A percentile compares a stretch with the other conserved stretches of the same genome.
phyloP scores from a whole-genome alignment of 1,139 yeast species.

The Yamadazyma atlantica region DNA sequence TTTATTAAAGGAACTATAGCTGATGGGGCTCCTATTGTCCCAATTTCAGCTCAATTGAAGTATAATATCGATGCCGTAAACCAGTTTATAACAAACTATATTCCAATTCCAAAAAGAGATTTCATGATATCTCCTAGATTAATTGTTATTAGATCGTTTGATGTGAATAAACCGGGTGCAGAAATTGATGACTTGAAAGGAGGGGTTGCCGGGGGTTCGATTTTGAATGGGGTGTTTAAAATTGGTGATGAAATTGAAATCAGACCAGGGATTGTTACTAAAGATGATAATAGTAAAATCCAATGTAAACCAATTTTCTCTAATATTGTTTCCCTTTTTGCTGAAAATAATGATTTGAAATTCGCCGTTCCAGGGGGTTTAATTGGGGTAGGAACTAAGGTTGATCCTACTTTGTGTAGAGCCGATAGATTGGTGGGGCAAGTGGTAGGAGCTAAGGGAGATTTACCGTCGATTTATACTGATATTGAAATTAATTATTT shows the following conservation, averaged over 20 bases:
- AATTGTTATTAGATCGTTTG: constrained; percentile 97
- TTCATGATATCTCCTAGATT: constrained; percentile 90
- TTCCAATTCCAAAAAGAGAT: constrained; percentile 96
- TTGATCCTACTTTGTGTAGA: constrained; percentile 95
- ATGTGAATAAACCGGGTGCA: constrained; percentile 98
- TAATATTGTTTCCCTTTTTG: constrained; percentile 88
- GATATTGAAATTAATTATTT: constrained; percentile 97
- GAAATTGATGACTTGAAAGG: constrained; percentile 97
- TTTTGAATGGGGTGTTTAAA: constrained; percentile 93
- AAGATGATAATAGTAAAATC: constrained; percentile 88
- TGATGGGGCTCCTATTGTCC: constrained; percentile 98
- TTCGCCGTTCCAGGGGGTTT: constrained; percentile 99
- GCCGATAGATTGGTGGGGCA: constrained; percentile 99
- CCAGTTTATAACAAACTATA: constrained; percentile 90
- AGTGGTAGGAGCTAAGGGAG: constrained; percentile 96
- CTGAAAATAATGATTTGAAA: constrained; percentile 96
- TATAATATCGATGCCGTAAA: constrained; percentile 98
- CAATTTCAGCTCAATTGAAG: constrained; percentile 97
- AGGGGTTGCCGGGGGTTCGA: constrained; percentile 99
- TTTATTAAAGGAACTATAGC: constrained; percentile 98
- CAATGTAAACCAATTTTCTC: constrained; percentile 97
- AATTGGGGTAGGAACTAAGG: constrained; percentile 99
- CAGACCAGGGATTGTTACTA: constrained; percentile 97
- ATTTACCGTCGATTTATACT: constrained; percentile 92
- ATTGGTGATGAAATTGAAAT: constrained; percentile 98